Evolutionary conservation across 768 basidiomycete species (phyloP), one percentile per base, ranked within the genome.

Genomic region (Suillus clintonianus): DNA sequence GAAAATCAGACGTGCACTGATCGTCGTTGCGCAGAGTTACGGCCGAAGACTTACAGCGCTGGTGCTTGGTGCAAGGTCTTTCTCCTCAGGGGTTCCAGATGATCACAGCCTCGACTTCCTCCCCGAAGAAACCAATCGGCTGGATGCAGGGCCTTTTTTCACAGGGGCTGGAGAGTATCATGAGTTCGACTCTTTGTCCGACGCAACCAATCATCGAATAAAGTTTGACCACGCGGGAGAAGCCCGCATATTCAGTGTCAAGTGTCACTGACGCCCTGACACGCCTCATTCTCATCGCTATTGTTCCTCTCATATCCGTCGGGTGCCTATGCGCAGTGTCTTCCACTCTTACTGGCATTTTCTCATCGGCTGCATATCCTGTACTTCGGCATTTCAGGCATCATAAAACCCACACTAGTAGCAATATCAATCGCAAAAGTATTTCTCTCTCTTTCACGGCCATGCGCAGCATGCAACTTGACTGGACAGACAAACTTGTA

Each of bases 21-120:
- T 41, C 8, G 34, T 32, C 47, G 22, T 57, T 41, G n/a, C 62
- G 47, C 30, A 86, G 82, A 78, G 86, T 47, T 90, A 93, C 69
- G 83, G 86, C 8, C 80, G 83, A 47, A 77, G 79, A 48, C 73
- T 95, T 59, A 86, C 89, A 6, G 90, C 91, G 2, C 76, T 94
- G 45, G 78, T 95, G 19, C 79, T 94, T 53, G 82, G 74, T 42
- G 53, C 58, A 69, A 51, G 65, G 32, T 72, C 68, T 8, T 36
- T 71, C 61, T 60, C 24, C 2, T 97, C 50, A 51, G 22, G 47
- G 47, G 47, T 13, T 39, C 36, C n/a, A 15, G 15, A 10, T 19
- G 13, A 24, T 39, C 15, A 24, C 22, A 15, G 22, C 1, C 14
- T 37, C 14, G 22, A 55, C n/a, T 24, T 17, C 22, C 24, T 15